These are phyloP conservation scores for Pseudoneurospora amorphoporcata DNA, from an alignment of 495 filamentous ascomycete genomes.

Conservation along the genomic window DNA sequence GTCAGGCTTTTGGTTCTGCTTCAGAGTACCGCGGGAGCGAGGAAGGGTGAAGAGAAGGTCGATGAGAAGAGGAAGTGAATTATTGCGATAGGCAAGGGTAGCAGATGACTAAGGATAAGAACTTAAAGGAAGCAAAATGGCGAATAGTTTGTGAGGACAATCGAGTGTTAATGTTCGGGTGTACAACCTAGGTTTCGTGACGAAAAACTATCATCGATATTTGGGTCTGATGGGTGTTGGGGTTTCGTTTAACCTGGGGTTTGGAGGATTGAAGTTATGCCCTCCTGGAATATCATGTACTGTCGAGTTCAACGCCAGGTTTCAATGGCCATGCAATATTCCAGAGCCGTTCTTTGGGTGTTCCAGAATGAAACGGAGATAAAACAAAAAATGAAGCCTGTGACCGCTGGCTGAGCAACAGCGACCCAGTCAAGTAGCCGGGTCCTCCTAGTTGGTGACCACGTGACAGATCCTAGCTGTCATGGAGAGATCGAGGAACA, in stretches of 20 bases:
- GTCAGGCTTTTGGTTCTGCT: constrained; percentile 10
- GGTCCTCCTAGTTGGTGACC: not conserved
- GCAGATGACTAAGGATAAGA: not conserved
- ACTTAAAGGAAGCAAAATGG: not conserved
- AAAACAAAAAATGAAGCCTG: not conserved
- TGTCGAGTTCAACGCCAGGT: not conserved
- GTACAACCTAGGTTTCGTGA: not conserved
- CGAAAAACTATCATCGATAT: not conserved
- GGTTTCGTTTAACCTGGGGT: not conserved
- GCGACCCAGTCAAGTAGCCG: not conserved
- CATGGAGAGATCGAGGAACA: not conserved
- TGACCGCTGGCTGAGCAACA: not conserved
- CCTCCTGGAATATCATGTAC: not conserved
- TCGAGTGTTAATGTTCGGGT: not conserved
- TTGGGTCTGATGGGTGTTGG: not conserved
- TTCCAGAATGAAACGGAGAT: not conserved
- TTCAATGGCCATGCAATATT: not conserved
- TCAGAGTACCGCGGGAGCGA: constrained; percentile 7
- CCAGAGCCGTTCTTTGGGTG: not conserved
- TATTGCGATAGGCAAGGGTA: not conserved
- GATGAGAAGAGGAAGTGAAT: not conserved
- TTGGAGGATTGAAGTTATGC: not conserved
- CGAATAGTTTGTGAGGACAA: not conserved
- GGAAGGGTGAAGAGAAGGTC: not conserved
- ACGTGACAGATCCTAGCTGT: not conserved